Evolutionary conservation across 352 stramenopile species (phyloP), one percentile per base, ranked within the genome.

Genomic region (Globisporangium emineosum): DNA sequence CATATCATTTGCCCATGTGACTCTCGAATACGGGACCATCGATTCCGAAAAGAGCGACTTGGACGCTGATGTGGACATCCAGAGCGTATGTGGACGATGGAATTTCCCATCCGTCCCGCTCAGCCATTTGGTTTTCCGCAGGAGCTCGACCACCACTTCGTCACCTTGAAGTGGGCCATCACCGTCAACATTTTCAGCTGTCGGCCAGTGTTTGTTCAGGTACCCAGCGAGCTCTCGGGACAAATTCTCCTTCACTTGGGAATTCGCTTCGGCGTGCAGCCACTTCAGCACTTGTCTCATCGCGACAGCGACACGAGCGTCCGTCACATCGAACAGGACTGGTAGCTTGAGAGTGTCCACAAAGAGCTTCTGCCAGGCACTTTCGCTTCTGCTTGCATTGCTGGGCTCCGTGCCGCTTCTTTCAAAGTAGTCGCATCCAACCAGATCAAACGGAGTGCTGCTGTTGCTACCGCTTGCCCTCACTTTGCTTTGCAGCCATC

Each of bases 21-120:
- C 63, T 3, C 54, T 59, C 54, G 64, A 75, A 52, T 81, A 86
- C 3, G 77, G 80, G 19, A 86, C 76, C 77, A 86, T 87, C 1
- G 59, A 50, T 17, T 63, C n/a, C 2, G 72, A 57, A 30, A 90
- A 81, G 25, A 90, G 64, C 19, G 71, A 62, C 15, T 73, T 73
- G 12, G 68, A 66, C 12, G 47, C n/a, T 3, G 79, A 60, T 0
- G 73, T 66, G 7, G 66, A 32, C n/a, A 86, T 13, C 77, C 77
- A 90, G 12, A 91, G 62, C n/a, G 79, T 78, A 30, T 53, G 61
- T 1, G 78, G 45, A 12, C 56, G 50, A 49, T 84, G 58, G 30
- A 83, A 82, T 40, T 70, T 23, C 1, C 50, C 55, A 64, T 81
- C 71, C 5, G 77, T 83, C n/a, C 70, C 72, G 60, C 66, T 59